Evolutionary conservation across 75 land plant species (phyloP).

Genomic region (Cryptomeria japonica): DNA sequence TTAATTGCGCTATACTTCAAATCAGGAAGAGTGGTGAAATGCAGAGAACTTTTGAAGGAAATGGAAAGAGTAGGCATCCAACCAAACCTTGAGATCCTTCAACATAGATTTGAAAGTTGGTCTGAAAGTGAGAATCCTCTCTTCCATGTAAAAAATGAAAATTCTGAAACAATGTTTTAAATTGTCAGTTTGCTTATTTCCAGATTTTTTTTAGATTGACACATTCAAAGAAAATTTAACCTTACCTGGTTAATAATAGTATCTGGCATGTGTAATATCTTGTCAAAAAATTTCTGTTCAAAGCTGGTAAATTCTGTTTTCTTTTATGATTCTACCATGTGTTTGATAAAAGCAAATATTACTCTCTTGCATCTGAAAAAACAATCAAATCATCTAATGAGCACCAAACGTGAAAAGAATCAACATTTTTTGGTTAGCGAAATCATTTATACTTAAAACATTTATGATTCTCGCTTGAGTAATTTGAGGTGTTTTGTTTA

Average conservation of each 20-base stretch:
- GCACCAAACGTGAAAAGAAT: not conserved
- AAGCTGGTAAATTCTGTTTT: not conserved
- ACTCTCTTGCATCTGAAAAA: not conserved
- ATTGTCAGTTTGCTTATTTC: not conserved
- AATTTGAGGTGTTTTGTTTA: too few relatives aligned
- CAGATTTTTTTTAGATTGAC: not conserved
- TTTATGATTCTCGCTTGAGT: not conserved
- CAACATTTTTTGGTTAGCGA: not conserved
- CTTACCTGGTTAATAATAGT: not conserved
- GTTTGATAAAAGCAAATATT: not conserved
- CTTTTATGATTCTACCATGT: not conserved
- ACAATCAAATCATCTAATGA: not conserved
- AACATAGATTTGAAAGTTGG: not conserved
- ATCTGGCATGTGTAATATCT: not conserved
- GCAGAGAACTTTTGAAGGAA: constrained; percentile 57
- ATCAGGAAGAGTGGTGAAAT: constrained; percentile 57
- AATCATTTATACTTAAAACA: not conserved
- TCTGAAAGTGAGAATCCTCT: not conserved
- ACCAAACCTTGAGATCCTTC: not conserved
- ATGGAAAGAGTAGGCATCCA: constrained; percentile 50
- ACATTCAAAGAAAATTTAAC: not conserved
- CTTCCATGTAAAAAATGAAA: not conserved
- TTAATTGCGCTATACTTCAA: constrained; percentile 41
- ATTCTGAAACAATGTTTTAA: not conserved
- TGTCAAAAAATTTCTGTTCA: not conserved